phyloP scores from a whole-genome alignment of 164 flowering plant species.

The Amborella trichopoda region DNA sequence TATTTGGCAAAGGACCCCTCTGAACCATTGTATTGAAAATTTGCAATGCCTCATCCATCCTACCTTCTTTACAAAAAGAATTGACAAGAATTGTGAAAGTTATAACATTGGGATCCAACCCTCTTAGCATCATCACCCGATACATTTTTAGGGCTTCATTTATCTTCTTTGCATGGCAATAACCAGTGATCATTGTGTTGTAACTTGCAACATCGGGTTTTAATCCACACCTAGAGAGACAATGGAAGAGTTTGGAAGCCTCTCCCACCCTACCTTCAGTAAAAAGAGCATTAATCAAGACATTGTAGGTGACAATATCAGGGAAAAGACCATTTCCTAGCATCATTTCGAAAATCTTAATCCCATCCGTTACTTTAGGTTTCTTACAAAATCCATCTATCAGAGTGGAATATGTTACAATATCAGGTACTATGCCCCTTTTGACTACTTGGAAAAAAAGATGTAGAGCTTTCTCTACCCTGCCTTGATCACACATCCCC shows the following conservation, averaged over 20 bases:
- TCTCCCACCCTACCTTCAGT: slow-evolving; percentile 13
- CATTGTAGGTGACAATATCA: slow-evolving; percentile 34
- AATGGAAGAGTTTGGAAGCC: slow-evolving; percentile 17
- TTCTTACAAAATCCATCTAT: slow-evolving; percentile 32
- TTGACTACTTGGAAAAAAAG: slow-evolving; percentile 38
- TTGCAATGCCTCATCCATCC: slow-evolving; percentile 26
- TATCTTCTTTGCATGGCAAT: slow-evolving; percentile 24
- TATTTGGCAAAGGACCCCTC: slow-evolving; percentile 25
- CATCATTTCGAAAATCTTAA: slow-evolving; percentile 25
- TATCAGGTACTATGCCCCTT: slow-evolving; percentile 28
- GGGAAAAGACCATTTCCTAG: slow-evolving; percentile 17
- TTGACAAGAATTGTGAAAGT: slow-evolving; percentile 33
- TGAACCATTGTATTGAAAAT: slow-evolving; percentile 24
- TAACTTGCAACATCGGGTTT: slow-evolving; percentile 37
- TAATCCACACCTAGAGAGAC: slow-evolving; percentile 15
- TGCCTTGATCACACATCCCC: slow-evolving; percentile 14
- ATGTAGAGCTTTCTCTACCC: slow-evolving; percentile 15
- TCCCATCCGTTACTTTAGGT: slow-evolving; percentile 14
- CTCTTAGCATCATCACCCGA: slow-evolving; percentile 12
- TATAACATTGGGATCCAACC: slow-evolving; percentile 19
- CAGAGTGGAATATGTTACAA: slow-evolving; percentile 27
- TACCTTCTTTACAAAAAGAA: slow-evolving; percentile 34
- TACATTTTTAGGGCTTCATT: slow-evolving; percentile 21
- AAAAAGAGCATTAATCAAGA: slow-evolving; percentile 25
- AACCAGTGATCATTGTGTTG: slow-evolving; percentile 44